A percentile compares a stretch with the other conserved stretches of the same genome.
phyloP scores from a whole-genome alignment of 2,329 filamentous ascomycete species.

The Fusarium dimerum region DNA sequence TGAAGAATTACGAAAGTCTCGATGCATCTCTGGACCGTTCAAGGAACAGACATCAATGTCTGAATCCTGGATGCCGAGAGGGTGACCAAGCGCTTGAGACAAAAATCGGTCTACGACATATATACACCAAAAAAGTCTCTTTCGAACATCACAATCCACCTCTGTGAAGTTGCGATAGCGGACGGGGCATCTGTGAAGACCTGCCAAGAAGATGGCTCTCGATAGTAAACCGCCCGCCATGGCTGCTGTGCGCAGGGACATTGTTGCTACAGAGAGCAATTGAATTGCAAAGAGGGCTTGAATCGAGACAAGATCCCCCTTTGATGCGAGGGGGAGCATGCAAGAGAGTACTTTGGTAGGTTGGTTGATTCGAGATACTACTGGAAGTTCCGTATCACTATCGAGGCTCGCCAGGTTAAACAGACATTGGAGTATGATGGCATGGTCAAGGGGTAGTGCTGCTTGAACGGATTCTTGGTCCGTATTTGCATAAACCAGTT shows the following conservation, averaged over 20 bases:
- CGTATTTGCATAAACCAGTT: too few relatives aligned
- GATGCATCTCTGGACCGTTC: slow-evolving; percentile 8
- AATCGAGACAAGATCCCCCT: slow-evolving; percentile 46
- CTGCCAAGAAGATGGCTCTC: slow-evolving; percentile 49
- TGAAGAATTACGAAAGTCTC: slow-evolving; percentile 13
- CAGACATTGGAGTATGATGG: slow-evolving; percentile 50
- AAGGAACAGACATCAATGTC: slow-evolving; percentile 40
- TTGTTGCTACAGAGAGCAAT: slow-evolving; percentile 47
- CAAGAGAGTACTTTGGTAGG: slow-evolving; percentile 38
- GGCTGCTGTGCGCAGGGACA: slow-evolving; percentile 50
- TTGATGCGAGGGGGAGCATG: slow-evolving; percentile 40
- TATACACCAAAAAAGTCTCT: slow-evolving; percentile 42
- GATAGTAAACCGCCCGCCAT: slow-evolving; percentile 48
- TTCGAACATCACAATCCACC: slow-evolving; percentile 35
- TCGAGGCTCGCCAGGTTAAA: slow-evolving; percentile 45
- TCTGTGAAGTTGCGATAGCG: slow-evolving; percentile 47
- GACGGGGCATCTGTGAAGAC: slow-evolving; percentile 52
- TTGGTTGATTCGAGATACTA: slow-evolving; percentile 35
- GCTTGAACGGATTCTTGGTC: too few relatives aligned
- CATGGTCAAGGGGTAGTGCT: slow-evolving; percentile 30
- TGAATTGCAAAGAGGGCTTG: slow-evolving; percentile 51
- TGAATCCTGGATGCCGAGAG: slow-evolving; percentile 36
- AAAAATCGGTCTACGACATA: slow-evolving; percentile 41
- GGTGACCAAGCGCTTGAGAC: slow-evolving; percentile 38
- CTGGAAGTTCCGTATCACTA: slow-evolving; percentile 25